Base-by-base conservation (phyloP, 352 stramenopile genomes). In the Salisapilia sapeloensis region DNA sequence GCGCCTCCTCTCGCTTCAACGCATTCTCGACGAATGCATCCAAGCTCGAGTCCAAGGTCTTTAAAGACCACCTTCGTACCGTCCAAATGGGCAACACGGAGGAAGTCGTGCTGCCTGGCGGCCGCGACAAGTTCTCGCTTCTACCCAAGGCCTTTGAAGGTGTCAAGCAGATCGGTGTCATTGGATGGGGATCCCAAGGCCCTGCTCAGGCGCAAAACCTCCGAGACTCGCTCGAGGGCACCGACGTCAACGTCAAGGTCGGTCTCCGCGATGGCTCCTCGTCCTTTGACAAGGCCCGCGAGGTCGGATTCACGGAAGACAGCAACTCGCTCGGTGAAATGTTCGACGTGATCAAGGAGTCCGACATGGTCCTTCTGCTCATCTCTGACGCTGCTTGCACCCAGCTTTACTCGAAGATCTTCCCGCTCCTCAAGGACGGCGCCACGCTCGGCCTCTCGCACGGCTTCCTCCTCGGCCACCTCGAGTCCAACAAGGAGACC, bases 161-260 rank as follows among this genome's bases (percentile, higher is more conserved):
- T 33, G 92, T 98, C 40, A 94, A 96, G 56, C 77, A 96, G 53
- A 93, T 98, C 50, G 93, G 93, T 36, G 90, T 98, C 35, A 97
- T 98, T 44, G 93, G 93, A 52, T 98, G 93, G 93, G 93, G 93
- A 56, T 98, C 92, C 23, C 93, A 98, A 52, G 93, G 89, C 29
- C 93, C 93, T 9, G 93, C 93, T 13, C 93, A 98, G 65, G 93
- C 87, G 35, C 92, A 98, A 60, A 98, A 98, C 72, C 51, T 98
- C 47, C 58, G 74, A 37, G 93, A 98, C 49, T 97, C 93, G 38
- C 66, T 98, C n/a, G 71, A 92, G 35, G 76, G 81, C 40, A 84
- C 64, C 10, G 64, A 92, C 50, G 86, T 92, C 46, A 84, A 63
- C 38, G 87, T 96, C 30, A 85, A 89, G 46, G 92, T 96, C 38